Percentiles rank a stretch among this genome's conserved stretches.
Conservation (phyloP, 2,329 filamentous ascomycete genomes). For the Geosmithia putterillii region DNA sequence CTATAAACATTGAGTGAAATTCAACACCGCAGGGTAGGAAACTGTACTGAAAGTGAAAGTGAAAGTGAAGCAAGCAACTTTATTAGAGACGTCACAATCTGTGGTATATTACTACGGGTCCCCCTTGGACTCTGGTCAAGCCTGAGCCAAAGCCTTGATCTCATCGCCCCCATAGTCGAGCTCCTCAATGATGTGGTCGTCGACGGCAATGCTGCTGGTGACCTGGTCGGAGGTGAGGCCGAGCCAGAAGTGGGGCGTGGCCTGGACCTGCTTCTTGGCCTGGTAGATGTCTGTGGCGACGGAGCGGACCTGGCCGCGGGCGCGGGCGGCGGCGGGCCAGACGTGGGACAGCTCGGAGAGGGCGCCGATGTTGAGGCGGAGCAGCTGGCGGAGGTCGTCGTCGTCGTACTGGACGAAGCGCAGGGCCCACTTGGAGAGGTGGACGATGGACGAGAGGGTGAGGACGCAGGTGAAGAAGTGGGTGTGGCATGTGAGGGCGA, state of each 20-base stretch:
- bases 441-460: slow-evolving; percentile 67
- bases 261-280: slow-evolving; percentile 38
- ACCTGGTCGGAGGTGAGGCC: slow-evolving; percentile 37
- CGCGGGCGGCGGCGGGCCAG: slow-evolving; percentile 61
- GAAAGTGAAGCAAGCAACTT: no score
- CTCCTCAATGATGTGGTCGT: slow-evolving; percentile 41
- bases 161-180: slow-evolving; percentile 14
- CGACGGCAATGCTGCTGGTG: slow-evolving; percentile 34
- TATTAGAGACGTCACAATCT: no score
- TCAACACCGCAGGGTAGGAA: no score
- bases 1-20: no score
- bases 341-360: slow-evolving; percentile 56
- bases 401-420: slow-evolving; percentile 48
- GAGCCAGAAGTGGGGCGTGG: slow-evolving; percentile 34
- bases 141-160: no score
- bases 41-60: no score
- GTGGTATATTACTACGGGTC: no score
- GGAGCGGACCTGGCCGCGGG: slow-evolving; percentile 60
- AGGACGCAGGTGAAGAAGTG: slow-evolving; percentile 78
- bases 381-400: slow-evolving; percentile 58
- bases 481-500: slow-evolving; percentile 52
- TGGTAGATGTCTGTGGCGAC: slow-evolving; percentile 68
- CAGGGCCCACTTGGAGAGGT: slow-evolving; percentile 66
- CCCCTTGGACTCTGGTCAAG: no score
- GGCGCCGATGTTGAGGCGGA: slow-evolving; percentile 68